Base-by-base conservation (phyloP, 2,329 filamentous ascomycete genomes). In the Penicillium expansum region DNA sequence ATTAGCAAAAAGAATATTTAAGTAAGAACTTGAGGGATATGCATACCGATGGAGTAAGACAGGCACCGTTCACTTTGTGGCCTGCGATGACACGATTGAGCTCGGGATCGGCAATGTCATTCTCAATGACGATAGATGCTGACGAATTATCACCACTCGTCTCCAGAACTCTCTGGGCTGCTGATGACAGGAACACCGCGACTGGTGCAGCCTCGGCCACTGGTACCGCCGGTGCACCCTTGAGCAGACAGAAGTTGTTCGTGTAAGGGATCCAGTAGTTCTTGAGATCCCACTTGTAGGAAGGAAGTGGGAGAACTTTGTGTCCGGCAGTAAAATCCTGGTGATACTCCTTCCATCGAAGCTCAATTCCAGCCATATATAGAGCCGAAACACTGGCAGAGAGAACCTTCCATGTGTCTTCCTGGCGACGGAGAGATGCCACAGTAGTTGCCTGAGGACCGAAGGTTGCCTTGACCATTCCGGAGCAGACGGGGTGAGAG, bases 391-490 rank as follows among this genome's bases (percentile, higher is more conserved):
- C 62, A 33, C 71, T 74, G 20, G 64, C 70, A 0, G 73, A 70
- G 16, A 76, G 63, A 33, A 74, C 71, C 63, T 74, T 76, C 77
- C 73, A 80, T 10, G 70, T 68, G 58, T 79, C 74, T 44, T 77
- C 74, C 24, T 75, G 71, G 14, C 72, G 71, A 20, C 74, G 72
- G 48, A 80, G 73, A 14, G 77, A 77, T 9, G 77, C 64, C 3
- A 77, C 56, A 0, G 52, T 84, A 79, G 42, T 83, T 80, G 57
- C 82, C 77, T 57, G 83, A 81, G 81, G 77, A 7, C 77, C 85
- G 56, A 90, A 82, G 2, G 85, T 86, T 20, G 86, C 68, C 51
- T 76, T 76, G 30, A 81, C 69, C 71, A 81, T 77, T 42, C 73
- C 74, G 2, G 74, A 73, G 58, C 76, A 79, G 18, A 80, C 70